These are phyloP conservation scores for Phytophthora agathidicida DNA, from an alignment of 352 stramenopile species.

Conservation along the genomic window DNA sequence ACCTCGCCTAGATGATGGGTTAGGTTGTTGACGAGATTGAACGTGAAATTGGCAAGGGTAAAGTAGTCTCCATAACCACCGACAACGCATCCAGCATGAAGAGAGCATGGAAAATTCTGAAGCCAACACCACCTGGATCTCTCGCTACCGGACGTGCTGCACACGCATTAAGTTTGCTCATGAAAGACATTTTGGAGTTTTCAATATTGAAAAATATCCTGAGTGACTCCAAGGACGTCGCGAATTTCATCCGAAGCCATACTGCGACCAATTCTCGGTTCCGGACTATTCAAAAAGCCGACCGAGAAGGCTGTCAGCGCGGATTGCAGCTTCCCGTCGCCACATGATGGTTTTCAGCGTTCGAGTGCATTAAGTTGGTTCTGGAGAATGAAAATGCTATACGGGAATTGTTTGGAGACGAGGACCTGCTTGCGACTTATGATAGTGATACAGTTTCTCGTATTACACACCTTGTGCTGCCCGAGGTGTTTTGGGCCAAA, in stretches of 20 bases:
- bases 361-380: not conserved
- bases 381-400: constrained; percentile 3
- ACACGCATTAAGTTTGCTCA: too few species aligned
- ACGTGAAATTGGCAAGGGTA: not conserved
- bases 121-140: not conserved
- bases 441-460: too few species aligned
- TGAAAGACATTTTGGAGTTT: too few species aligned
- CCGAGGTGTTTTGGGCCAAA: too few species aligned
- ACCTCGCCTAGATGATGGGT: constrained; percentile 2
- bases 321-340: not conserved
- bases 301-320: not conserved
- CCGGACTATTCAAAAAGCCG: not conserved
- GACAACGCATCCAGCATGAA: constrained; percentile 5
- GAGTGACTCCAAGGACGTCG: not conserved
- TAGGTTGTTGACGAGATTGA: constrained; percentile 9
- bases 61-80: constrained; percentile 2
- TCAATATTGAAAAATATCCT: too few species aligned
- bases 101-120: constrained; percentile 4
- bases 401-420: not conserved
- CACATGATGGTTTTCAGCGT: not conserved
- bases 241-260: not conserved
- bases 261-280: constrained; percentile 4
- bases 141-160: not conserved
- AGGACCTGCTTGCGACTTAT: too few species aligned
- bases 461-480: too few species aligned